Percentiles rank a stretch among this genome's conserved stretches.
These are phyloP conservation scores for Penicillium bialowiezense DNA, from an alignment of 495 filamentous ascomycete genomes.

Conservation along the genomic window DNA sequence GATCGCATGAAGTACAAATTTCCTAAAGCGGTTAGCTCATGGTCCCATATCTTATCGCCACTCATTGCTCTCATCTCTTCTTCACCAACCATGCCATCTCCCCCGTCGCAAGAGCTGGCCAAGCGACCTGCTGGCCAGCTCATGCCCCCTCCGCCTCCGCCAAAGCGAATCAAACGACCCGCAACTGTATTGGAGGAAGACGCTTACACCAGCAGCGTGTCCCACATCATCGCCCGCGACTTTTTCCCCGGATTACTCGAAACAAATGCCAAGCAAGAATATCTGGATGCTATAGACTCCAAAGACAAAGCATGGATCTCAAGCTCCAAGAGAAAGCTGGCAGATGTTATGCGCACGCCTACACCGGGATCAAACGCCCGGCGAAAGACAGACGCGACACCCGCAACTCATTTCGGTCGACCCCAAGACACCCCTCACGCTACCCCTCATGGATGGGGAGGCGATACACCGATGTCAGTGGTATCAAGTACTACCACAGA, in stretches of 20 bases:
- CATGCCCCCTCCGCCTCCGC: constrained; percentile 87
- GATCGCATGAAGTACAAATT: constrained; percentile 1
- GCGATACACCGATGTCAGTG: constrained; percentile 67
- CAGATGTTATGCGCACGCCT: constrained; percentile 75
- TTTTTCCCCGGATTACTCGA: constrained; percentile 94
- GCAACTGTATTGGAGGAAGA: constrained; percentile 91
- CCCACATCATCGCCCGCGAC: constrained; percentile 93
- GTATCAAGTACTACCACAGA: constrained; percentile 40
- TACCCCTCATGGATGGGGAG: constrained; percentile 47
- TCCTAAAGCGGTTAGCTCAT: constrained; percentile 9
- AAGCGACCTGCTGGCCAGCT: constrained; percentile 62
- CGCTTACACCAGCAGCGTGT: constrained; percentile 83
- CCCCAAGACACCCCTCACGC: constrained; percentile 46
- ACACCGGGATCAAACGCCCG: constrained; percentile 45
- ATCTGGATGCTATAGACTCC: constrained; percentile 84
- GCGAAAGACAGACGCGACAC: constrained; percentile 31
- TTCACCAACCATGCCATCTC: constrained; percentile 16
- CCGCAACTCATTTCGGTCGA: constrained; percentile 42
- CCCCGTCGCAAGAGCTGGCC: constrained; percentile 30
- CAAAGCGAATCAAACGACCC: constrained; percentile 91
- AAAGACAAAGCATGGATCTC: constrained; percentile 81
- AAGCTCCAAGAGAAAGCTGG: constrained; percentile 69
- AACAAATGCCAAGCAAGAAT: constrained; percentile 82
- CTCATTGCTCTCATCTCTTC: neutral
- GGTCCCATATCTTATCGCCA: constrained; percentile 11